phyloP scores from a whole-genome alignment of 2,329 filamentous ascomycete species.

The Aureobasidium pullulans region DNA sequence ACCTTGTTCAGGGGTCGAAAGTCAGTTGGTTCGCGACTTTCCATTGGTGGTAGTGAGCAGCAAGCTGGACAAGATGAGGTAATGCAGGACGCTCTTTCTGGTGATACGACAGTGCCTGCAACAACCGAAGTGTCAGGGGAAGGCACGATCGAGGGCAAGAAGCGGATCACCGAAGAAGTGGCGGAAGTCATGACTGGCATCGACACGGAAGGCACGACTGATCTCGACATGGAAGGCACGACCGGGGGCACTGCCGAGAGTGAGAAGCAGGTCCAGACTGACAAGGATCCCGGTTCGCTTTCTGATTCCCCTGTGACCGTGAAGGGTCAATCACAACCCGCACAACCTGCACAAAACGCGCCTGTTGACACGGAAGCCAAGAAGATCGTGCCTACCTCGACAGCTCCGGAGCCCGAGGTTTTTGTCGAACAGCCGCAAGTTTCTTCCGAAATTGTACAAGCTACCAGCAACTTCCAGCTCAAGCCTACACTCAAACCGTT shows the following conservation, averaged over 20 bases:
- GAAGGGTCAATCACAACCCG: background rate
- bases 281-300: background rate
- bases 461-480: background rate
- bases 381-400: background rate
- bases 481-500: constrained; percentile 6
- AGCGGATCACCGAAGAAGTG: background rate
- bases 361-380: background rate
- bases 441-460: background rate
- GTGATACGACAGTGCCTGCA: background rate
- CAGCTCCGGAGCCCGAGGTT: background rate
- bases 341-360: background rate
- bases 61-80: background rate
- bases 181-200: too few relatives aligned
- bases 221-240: too few relatives aligned
- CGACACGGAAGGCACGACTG: too few relatives aligned
- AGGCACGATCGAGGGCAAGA: background rate
- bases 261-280: background rate
- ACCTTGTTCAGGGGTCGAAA: constrained; percentile 2
- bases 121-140: background rate
- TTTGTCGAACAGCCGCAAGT: background rate
- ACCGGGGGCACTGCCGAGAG: too few relatives aligned
- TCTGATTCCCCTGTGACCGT: background rate
- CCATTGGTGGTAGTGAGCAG: background rate
- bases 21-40: background rate
- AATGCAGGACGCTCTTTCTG: background rate